Evolutionary conservation across 805 yeast genomes (phyloP).

Genomic region (Sugiyamaella smithiae): DNA sequence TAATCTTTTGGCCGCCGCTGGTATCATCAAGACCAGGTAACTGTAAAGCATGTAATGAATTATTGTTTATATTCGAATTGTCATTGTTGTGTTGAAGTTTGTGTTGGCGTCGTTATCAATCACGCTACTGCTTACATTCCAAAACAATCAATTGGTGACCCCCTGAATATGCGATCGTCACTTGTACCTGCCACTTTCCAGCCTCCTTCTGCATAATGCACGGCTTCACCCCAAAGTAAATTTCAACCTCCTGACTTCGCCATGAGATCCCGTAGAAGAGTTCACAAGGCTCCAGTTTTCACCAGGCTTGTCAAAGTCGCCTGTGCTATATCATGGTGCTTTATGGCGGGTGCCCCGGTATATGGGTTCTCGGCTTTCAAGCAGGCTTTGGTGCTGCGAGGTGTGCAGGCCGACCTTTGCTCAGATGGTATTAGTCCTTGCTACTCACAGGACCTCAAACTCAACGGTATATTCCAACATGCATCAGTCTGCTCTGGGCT

Average conservation of each 20-base stretch:
- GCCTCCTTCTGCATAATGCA: no score
- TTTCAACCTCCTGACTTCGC: no score
- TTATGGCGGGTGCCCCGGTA: constrained; percentile 87
- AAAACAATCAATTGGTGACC: no score
- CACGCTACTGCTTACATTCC: no score
- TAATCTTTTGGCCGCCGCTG: constrained; percentile 89
- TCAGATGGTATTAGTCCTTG: constrained; percentile 29
- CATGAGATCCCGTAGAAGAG: neutral
- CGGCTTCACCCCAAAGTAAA: neutral
- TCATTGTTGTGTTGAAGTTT: no score
- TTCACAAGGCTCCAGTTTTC: neutral
- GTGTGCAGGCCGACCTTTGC: constrained; percentile 69
- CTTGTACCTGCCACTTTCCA: no score
- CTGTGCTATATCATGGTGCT: constrained; percentile 84
- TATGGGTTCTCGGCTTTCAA: constrained; percentile 96
- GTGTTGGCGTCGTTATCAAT: no score
- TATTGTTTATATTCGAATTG: no score
- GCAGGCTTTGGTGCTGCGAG: constrained; percentile 73
- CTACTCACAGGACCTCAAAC: constrained; percentile 65
- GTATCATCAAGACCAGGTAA: constrained; percentile 86
- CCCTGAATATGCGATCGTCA: no score
- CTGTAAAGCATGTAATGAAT: constrained; percentile 1
- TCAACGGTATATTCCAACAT: constrained; percentile 77
- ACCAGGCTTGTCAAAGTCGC: constrained; percentile 40
- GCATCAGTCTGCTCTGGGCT: constrained; percentile 87